Evolutionary conservation across 345 rosid species (phyloP), one percentile per base, ranked within the genome.

Genomic region (Pistacia atlantica): DNA sequence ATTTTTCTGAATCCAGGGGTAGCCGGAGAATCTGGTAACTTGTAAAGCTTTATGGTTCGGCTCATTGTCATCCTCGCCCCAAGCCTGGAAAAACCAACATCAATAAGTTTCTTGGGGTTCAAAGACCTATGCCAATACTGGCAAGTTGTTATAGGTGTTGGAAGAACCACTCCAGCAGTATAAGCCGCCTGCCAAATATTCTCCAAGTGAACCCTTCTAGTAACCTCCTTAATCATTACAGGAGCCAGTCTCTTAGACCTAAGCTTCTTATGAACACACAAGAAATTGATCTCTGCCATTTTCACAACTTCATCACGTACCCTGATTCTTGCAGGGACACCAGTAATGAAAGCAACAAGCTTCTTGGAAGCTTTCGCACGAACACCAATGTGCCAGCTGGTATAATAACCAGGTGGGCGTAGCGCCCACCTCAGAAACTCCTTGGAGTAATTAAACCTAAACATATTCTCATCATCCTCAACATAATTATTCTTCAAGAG

Each of bases 11-110:
- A 90, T 1, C 98, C 98, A 17, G 91, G 94, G 56, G 98, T 93
- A 28, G 74, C 77, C 0, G 97, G 92, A n/a, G 95, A 78, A 60
- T 90, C 92, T 1, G 95, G 93, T 64, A 95, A 48, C 86, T 90
- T 91, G 86, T 93, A 95, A 48, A 95, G 95, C 57, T 93, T 93
- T 13, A 95, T 95, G 65, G 97, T 90, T 76, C 97, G 85, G 83
- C 97, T 95, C 98, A 95, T 95, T 7, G 98, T 95, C 98, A 95
- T 93, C 72, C 98, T 90, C 1, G 94, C 84, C 56, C 97, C 97
- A 4, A 95, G 93, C 84, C 97, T 87, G 4, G 97, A 95, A 74
- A 95, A 95, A 72, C 97, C 98, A 75, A 95, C 97, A 86, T 93
- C 97, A 69, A 95, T 93, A 62, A 95, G 97, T 87, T 95, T 93